A percentile compares a stretch with the other conserved stretches of the same genome.
These are phyloP conservation scores for Pascua sp. DNA, from an alignment of 1,284 basidiomycete genomes.

Conservation along the genomic window DNA sequence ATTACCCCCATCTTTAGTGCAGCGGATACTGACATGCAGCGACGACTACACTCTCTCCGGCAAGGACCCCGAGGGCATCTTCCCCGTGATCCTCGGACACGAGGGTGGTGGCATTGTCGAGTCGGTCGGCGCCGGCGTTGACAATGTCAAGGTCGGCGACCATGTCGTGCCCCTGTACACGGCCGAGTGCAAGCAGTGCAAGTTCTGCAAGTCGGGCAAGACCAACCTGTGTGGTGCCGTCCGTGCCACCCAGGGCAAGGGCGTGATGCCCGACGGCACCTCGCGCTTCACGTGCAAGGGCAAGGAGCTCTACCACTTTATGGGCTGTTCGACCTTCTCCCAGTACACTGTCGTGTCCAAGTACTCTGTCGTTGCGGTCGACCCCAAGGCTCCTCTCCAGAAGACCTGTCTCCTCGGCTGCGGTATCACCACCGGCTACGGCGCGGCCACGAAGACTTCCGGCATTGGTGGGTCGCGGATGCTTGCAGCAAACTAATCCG, in stretches of 20 bases:
- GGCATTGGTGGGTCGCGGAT: constrained; percentile 36
- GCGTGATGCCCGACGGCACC: constrained; percentile 92
- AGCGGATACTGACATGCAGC: constrained; percentile 20
- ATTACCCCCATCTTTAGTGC: background rate
- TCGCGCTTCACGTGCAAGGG: constrained; percentile 88
- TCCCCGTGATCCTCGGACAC: constrained; percentile 92
- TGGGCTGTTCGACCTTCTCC: constrained; percentile 97
- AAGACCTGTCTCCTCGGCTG: constrained; percentile 94
- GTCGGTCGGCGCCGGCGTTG: constrained; percentile 89
- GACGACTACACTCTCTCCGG: constrained; percentile 97
- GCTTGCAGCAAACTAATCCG: background rate
- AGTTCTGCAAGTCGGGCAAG: constrained; percentile 98
- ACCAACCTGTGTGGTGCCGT: constrained; percentile 93
- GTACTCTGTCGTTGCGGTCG: constrained; percentile 89
- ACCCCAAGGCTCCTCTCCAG: constrained; percentile 79
- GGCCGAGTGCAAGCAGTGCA: constrained; percentile 93
- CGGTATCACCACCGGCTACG: constrained; percentile 88
- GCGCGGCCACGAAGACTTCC: constrained; percentile 55
- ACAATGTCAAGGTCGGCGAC: constrained; percentile 77
- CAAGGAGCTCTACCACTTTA: constrained; percentile 87
- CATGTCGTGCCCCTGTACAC: constrained; percentile 94
- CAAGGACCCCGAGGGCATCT: constrained; percentile 91
- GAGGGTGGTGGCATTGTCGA: constrained; percentile 69
- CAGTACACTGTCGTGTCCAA: constrained; percentile 99
- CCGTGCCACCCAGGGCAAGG: constrained; percentile 89